These are phyloP conservation scores for Antarctomyces pellizariae DNA, from an alignment of 495 filamentous ascomycete genomes.

Conservation along the genomic window DNA sequence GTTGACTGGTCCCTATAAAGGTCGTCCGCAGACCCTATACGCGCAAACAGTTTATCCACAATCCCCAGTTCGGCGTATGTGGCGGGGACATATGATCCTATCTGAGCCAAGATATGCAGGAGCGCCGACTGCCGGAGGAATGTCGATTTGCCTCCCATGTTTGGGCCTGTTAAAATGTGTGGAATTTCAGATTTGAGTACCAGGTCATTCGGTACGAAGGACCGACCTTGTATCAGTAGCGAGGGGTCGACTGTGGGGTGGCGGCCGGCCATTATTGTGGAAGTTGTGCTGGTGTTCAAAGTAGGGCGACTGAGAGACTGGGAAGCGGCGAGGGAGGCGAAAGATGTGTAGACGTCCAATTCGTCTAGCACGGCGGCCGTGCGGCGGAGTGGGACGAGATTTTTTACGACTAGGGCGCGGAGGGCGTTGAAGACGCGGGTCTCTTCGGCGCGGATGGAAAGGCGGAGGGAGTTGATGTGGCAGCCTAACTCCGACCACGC, in stretches of 20 bases:
- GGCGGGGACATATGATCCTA: constrained; percentile 79
- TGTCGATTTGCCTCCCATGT: constrained; percentile 95
- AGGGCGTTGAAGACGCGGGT: constrained; percentile 44
- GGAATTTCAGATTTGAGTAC: constrained; percentile 43
- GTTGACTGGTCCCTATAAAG: constrained; percentile 81
- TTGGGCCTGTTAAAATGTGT: constrained; percentile 91
- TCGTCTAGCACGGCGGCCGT: constrained; percentile 82
- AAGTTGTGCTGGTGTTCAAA: constrained; percentile 21
- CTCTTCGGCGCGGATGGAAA: constrained; percentile 62
- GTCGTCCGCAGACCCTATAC: constrained; percentile 83
- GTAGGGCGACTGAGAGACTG: constrained; percentile 49
- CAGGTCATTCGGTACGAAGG: constrained; percentile 67
- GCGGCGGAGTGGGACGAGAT: constrained; percentile 59
- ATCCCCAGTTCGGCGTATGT: constrained; percentile 63
- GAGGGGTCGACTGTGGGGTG: constrained; percentile 79
- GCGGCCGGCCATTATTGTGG: constrained; percentile 57
- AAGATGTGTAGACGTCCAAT: constrained; percentile 70
- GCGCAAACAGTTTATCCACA: constrained; percentile 79
- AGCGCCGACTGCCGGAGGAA: constrained; percentile 88
- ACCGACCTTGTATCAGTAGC: constrained; percentile 53
- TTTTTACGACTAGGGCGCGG: constrained; percentile 49
- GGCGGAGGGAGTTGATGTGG: constrained; percentile 43
- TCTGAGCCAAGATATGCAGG: constrained; percentile 79
- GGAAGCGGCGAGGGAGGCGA: constrained; percentile 53
- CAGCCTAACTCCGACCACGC: constrained; percentile 65